Evolutionary conservation across 2,329 filamentous ascomycete genomes (phyloP).

Genomic region (Ophiostoma triangulosporum): DNA sequence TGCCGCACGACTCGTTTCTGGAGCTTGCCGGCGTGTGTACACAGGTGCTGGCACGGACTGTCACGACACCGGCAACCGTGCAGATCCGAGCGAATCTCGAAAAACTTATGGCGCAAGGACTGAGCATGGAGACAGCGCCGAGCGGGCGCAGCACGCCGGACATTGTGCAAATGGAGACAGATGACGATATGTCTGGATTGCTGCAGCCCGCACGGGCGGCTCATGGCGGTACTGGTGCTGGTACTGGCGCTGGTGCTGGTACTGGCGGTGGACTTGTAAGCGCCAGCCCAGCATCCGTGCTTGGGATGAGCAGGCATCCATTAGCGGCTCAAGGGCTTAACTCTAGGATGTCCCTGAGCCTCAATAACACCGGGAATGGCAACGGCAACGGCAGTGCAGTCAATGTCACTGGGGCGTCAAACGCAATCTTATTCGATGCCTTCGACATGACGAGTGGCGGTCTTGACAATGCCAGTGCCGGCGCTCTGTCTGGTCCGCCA

Average conservation of each 20-base stretch:
- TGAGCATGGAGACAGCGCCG: conserved; percentile 21
- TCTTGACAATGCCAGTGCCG: not conserved
- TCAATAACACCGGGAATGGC: not conserved
- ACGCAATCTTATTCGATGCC: conserved; percentile 3
- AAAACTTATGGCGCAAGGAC: conserved; percentile 33
- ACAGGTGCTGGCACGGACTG: conserved; percentile 36
- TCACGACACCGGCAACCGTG: conserved; percentile 35
- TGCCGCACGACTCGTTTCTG: conserved; percentile 29
- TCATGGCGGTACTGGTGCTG: not conserved
- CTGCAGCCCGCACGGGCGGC: conserved; percentile 3
- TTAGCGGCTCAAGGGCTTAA: not conserved
- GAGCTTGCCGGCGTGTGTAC: conserved; percentile 39
- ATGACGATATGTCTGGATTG: conserved; percentile 11
- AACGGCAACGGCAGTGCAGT: not conserved
- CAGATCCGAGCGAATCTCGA: conserved; percentile 37
- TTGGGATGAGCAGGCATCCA: not conserved
- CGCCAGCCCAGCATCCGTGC: not conserved
- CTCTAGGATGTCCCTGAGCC: not conserved
- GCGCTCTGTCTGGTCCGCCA: not conserved
- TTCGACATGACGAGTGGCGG: conserved; percentile 2
- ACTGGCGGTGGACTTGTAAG: not conserved
- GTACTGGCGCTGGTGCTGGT: not conserved
- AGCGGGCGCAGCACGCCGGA: conserved; percentile 14
- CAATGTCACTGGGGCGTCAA: not conserved
- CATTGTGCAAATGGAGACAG: conserved; percentile 12